Percentiles rank a stretch among this genome's conserved stretches.
These are phyloP conservation scores for Pseudogymnoascus sp. DNA, from an alignment of 2,329 filamentous ascomycete species.

Conservation along the genomic window DNA sequence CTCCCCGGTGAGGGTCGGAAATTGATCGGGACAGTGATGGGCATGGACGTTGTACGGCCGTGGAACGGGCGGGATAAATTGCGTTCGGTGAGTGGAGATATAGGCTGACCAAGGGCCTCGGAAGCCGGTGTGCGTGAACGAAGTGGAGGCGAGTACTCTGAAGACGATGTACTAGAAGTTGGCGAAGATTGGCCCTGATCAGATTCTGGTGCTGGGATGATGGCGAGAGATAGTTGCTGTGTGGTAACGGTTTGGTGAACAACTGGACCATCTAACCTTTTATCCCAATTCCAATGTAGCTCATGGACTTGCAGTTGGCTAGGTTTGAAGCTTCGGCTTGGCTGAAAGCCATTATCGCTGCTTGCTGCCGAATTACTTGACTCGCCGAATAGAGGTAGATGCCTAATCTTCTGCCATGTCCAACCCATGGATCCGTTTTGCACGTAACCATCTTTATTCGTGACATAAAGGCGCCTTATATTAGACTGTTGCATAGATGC, in stretches of 20 bases:
- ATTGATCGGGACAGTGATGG: conserved; percentile 34
- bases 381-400: conserved; percentile 45
- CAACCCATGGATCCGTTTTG: conserved; percentile 57
- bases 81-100: conserved; percentile 23
- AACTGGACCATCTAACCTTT: conserved; percentile 50
- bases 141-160: conserved; percentile 20
- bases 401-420: conserved; percentile 64
- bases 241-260: conserved; percentile 40
- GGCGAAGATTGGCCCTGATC: conserved; percentile 22
- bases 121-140: conserved; percentile 25
- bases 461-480: conserved; percentile 64
- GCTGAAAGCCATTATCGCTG: conserved; percentile 39
- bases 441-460: conserved; percentile 66
- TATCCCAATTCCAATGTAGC: conserved; percentile 61
- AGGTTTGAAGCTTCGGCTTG: conserved; percentile 34
- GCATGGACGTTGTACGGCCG: conserved; percentile 47
- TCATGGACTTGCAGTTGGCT: conserved; percentile 55
- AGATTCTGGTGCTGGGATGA: conserved; percentile 36
- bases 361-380: background rate
- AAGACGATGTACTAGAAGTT: conserved; percentile 27
- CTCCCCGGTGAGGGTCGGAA: conserved; percentile 31
- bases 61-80: conserved; percentile 39
- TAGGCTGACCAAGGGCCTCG: conserved; percentile 12
- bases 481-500: conserved; percentile 66
- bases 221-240: conserved; percentile 32